A percentile compares a stretch with the other conserved stretches of the same genome.
phyloP scores from a whole-genome alignment of 768 basidiomycete genomes.

The Lactarius hatsudake region DNA sequence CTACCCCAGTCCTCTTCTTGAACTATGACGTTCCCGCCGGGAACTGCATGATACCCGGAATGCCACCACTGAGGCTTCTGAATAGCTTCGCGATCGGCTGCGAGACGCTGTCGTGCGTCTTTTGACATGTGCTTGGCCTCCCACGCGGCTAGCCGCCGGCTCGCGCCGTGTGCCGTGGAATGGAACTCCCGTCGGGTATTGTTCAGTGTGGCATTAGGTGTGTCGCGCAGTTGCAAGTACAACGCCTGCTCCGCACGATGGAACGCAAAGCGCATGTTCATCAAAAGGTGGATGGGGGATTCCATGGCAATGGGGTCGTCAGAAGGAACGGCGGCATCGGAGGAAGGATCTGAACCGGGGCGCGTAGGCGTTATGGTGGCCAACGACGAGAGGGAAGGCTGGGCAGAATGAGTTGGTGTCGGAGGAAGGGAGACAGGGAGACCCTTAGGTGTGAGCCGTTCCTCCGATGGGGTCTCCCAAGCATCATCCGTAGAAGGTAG shows the following conservation, averaged over 20 bases:
- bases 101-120: constrained; percentile 26
- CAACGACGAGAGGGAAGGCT: constrained; percentile 25
- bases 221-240: constrained; percentile 52
- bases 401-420: constrained; percentile 24
- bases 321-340: constrained; percentile 25
- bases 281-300: constrained; percentile 43
- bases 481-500: constrained; percentile 57
- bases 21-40: constrained; percentile 64
- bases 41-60: constrained; percentile 56
- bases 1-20: constrained; percentile 75
- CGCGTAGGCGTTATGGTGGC: constrained; percentile 10
- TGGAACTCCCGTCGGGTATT: constrained; percentile 60
- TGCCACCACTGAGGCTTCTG: constrained; percentile 69
- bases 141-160: constrained; percentile 58
- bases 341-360: background rate
- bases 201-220: constrained; percentile 49
- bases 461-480: constrained; percentile 38
- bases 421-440: constrained; percentile 28
- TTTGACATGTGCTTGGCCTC: constrained; percentile 57
- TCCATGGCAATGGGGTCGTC: constrained; percentile 27
- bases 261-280: constrained; percentile 53
- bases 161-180: constrained; percentile 49
- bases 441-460: constrained; percentile 19
- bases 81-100: constrained; percentile 27
- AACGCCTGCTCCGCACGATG: constrained; percentile 57